A percentile compares a stretch with the other conserved stretches of the same genome.
phyloP scores from a whole-genome alignment of 2,329 filamentous ascomycete genomes.

The Fusarium sp. region DNA sequence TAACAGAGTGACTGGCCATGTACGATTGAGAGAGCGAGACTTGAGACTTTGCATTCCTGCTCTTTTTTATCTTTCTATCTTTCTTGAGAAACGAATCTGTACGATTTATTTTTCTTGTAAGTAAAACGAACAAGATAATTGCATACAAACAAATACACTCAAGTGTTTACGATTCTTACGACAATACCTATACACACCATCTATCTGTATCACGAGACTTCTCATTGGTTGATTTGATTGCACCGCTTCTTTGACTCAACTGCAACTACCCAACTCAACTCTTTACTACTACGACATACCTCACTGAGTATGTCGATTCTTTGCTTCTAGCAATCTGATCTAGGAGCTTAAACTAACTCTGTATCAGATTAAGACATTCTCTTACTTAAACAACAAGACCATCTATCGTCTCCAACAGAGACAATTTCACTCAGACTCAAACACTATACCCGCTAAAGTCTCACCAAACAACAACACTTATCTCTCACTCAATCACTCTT shows the following conservation, averaged over 20 bases:
- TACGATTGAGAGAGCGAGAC: background rate
- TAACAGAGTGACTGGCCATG: slow-evolving; percentile 46
- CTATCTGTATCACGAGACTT: slow-evolving; percentile 9
- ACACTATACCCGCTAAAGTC: slow-evolving; percentile 1
- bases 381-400: background rate
- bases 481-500: slow-evolving; percentile 1
- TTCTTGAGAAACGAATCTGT: slow-evolving; percentile 5
- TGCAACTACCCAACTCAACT: slow-evolving; percentile 1
- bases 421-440: background rate
- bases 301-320: slow-evolving; percentile 11
- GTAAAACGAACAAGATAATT: background rate
- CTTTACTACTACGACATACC: background rate
- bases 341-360: slow-evolving; percentile 8
- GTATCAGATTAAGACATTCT: slow-evolving; percentile 18
- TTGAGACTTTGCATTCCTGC: slow-evolving; percentile 32
- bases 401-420: background rate
- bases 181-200: background rate
- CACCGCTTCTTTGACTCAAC: slow-evolving; percentile 18
- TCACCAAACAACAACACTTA: slow-evolving; percentile 1
- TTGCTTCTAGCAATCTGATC: background rate
- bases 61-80: slow-evolving; percentile 11
- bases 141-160: background rate
- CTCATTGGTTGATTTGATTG: slow-evolving; percentile 24
- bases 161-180: slow-evolving; percentile 15
- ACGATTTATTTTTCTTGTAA: slow-evolving; percentile 4